Conservation (phyloP, 2,329 filamentous ascomycete genomes). For the Colletotrichum sp. region DNA sequence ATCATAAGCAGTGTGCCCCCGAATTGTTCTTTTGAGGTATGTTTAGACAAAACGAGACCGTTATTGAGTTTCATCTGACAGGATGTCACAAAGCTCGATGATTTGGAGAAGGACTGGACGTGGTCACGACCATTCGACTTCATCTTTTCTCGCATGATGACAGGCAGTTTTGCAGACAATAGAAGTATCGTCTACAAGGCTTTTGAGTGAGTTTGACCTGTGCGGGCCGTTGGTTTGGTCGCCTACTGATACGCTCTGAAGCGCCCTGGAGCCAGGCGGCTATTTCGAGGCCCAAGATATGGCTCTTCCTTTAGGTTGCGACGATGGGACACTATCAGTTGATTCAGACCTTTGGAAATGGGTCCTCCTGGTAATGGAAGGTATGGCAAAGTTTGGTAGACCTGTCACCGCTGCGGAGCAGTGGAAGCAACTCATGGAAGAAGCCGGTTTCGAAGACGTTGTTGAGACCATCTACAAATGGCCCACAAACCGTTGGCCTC, state of each 20-base stretch:
- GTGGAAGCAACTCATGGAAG: slow-evolving; percentile 27
- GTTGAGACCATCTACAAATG: slow-evolving; percentile 1
- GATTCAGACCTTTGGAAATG: slow-evolving; percentile 31
- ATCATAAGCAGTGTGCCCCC: slow-evolving; percentile 37
- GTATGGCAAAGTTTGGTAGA: slow-evolving; percentile 32
- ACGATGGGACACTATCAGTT: slow-evolving; percentile 33
- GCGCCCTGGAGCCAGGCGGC: slow-evolving; percentile 35
- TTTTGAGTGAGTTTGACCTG: slow-evolving; percentile 13
- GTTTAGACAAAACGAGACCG: neutral
- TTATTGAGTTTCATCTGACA: neutral
- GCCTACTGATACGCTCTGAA: neutral
- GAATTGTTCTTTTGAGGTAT: slow-evolving; percentile 42
- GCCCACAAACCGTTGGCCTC: slow-evolving; percentile 25
- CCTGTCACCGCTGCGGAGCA: slow-evolving; percentile 31
- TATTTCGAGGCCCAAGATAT: slow-evolving; percentile 36
- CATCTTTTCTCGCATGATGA: slow-evolving; percentile 36
- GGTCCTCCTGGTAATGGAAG: slow-evolving; percentile 32
- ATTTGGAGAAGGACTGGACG: slow-evolving; percentile 37
- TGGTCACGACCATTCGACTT: slow-evolving; percentile 36
- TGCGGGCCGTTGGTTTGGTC: neutral
- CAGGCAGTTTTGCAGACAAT: slow-evolving; percentile 29
- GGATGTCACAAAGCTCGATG: slow-evolving; percentile 35
- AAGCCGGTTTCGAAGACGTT: slow-evolving; percentile 6
- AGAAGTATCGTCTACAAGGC: slow-evolving; percentile 27
- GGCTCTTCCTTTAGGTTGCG: slow-evolving; percentile 29